These are phyloP conservation scores for Draba incana DNA, from an alignment of 345 rosid genomes.

Conservation along the genomic window DNA sequence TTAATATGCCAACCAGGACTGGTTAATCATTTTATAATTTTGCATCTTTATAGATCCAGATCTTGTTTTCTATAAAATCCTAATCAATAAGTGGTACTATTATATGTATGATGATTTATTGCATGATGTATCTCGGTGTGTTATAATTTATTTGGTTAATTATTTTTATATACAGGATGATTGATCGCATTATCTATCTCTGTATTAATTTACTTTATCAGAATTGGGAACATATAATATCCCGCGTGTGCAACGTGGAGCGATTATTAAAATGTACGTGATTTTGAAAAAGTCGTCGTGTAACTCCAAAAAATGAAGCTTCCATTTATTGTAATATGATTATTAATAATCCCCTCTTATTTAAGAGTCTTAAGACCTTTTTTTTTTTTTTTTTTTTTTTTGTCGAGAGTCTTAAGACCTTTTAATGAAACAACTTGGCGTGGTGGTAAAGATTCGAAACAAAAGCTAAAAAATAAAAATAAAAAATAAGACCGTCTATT, in stretches of 20 bases:
- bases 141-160: neutral
- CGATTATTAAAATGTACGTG: neutral
- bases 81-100: neutral
- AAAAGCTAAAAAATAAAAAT: too few species aligned
- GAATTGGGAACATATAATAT: neutral
- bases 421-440: too few species aligned
- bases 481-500: too few species aligned
- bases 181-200: slow-evolving; percentile 1
- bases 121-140: neutral
- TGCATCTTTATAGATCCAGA: neutral
- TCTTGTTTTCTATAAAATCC: neutral
- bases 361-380: too few species aligned
- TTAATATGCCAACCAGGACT: neutral
- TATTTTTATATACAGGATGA: neutral
- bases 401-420: too few species aligned
- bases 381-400: too few species aligned
- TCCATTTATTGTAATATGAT: too few species aligned
- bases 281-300: neutral
- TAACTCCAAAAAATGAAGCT: neutral
- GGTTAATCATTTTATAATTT: neutral
- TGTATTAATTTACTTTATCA: neutral
- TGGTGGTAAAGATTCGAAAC: too few species aligned
- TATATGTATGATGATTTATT: neutral
- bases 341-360: too few species aligned
- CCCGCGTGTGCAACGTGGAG: neutral